Conservation (phyloP, 2,329 filamentous ascomycete species). For the Fusarium armeniacum region DNA sequence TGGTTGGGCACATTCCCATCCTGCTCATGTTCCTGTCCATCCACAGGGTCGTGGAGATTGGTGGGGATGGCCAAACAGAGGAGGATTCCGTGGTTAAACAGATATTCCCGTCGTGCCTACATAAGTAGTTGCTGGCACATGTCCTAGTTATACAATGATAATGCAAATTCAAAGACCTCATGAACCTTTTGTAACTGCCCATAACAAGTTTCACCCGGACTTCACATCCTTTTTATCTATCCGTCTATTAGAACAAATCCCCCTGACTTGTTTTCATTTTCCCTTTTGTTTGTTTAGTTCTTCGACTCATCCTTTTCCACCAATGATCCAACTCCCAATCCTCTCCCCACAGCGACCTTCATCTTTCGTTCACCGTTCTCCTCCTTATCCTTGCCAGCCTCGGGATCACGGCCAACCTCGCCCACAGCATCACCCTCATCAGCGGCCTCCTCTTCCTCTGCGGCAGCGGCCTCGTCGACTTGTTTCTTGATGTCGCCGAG, state of each 20-base stretch:
- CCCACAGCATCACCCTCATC: conserved; percentile 81
- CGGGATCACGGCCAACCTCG: conserved; percentile 69
- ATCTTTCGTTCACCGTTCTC: conserved; percentile 60
- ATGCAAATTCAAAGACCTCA: conserved; percentile 2
- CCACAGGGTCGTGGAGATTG: conserved; percentile 16
- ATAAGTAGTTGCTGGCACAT: not conserved
- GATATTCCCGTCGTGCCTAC: not conserved
- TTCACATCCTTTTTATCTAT: conserved; percentile 47
- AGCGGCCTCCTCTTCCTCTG: conserved; percentile 59
- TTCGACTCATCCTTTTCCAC: conserved; percentile 77
- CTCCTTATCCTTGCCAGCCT: conserved; percentile 51
- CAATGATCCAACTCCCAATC: conserved; percentile 81
- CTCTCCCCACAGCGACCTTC: conserved; percentile 87
- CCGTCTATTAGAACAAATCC: conserved; percentile 44
- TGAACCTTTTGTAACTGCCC: conserved; percentile 6
- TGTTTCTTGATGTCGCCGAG: conserved; percentile 72
- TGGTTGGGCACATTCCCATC: not conserved
- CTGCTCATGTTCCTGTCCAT: not conserved
- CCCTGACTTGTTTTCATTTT: not conserved
- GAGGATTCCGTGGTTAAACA: conserved; percentile 10
- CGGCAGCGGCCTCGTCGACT: conserved; percentile 57
- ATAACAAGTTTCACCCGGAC: conserved; percentile 32
- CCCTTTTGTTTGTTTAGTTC: conserved; percentile 20
- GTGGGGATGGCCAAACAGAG: conserved; percentile 28
- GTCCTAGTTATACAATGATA: not conserved